A percentile compares a stretch with the other conserved stretches of the same genome.
Evolutionary conservation across 1,284 basidiomycete genomes (phyloP).

Genomic region (Sparassis latifolia): DNA sequence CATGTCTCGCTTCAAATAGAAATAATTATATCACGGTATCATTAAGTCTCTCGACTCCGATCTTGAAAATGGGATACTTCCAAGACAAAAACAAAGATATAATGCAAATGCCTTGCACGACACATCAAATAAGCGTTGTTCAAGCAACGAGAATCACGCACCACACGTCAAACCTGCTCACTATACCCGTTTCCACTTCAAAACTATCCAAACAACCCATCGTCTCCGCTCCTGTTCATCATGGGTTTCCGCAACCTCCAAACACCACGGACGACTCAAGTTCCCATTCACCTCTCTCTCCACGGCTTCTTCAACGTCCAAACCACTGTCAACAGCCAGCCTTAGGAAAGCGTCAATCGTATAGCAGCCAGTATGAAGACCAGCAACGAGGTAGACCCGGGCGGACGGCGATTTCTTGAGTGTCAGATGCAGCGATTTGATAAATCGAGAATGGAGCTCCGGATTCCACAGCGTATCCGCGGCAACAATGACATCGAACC

Average conservation of each 20-base stretch:
- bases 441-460: conserved; percentile 45
- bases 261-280: conserved; percentile 42
- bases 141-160: no score
- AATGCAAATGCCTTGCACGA: no score
- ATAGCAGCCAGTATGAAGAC: conserved; percentile 69
- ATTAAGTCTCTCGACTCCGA: no score
- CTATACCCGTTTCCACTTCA: conserved; percentile 39
- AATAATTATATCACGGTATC: no score
- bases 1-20: no score
- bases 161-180: no score
- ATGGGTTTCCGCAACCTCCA: conserved; percentile 42
- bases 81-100: no score
- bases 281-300: conserved; percentile 43
- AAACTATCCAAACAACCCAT: conserved; percentile 63
- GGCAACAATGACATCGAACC: conserved; percentile 61
- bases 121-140: no score
- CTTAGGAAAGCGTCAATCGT: conserved; percentile 56
- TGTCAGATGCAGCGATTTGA: conserved; percentile 42
- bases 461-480: conserved; percentile 75
- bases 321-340: conserved; percentile 29
- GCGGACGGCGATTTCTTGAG: conserved; percentile 37
- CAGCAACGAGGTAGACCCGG: conserved; percentile 57
- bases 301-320: conserved; percentile 39
- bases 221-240: conserved; percentile 57
- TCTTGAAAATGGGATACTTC: no score